Evolutionary conservation across 164 flowering plant genomes (phyloP), one percentile per base, ranked within the genome.

Genomic region (Liriodendron chinense): DNA sequence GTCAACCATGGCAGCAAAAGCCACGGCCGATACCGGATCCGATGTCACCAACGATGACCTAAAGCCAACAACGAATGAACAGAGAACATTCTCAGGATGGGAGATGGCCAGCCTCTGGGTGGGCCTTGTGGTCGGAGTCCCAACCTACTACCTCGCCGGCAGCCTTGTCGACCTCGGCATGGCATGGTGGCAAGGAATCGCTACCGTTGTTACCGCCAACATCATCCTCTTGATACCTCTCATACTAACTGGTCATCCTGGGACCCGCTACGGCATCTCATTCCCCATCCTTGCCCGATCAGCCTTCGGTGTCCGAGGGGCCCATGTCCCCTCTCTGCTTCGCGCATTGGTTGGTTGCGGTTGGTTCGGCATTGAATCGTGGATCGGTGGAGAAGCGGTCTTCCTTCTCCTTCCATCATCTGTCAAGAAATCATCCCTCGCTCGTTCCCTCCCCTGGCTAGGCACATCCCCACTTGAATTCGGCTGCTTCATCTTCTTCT

Each of bases 121-220:
- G 2, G 97, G 97, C 1, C 86, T 95, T 1, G 97, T 95, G 0
- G 97, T 93, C 2, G 96, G 95, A 3, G 97, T 95, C 1, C 98
- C 98, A 0, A 16, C 93, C 7, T 95, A 88, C 75, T 95, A 95
- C 82, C 85, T 95, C 0, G 98, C 98, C 9, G 96, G 98, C 12
- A 91, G 95, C 78, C 84, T 95, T 0, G 98, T 93, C n/a, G 98
- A 95, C 47, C 88, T 92, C 3, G 98, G 98, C 56, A 95, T 95
- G 98, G 84, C 98, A 0, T 95, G 96, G 98, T 93, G 96, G 97
- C 97, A 95, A 79, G 98, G 94, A 23, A 87, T 95, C 10, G 86
- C 88, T 73, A 91, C 93, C 1, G 96, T 95, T 1, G 90, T 95
- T 1, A 82, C 85, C 7, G 98, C 98, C 82, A 93, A 95, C 79